Conservation (phyloP, 805 yeast species). For the Cyberlindnera nakhonratchasimensis region DNA sequence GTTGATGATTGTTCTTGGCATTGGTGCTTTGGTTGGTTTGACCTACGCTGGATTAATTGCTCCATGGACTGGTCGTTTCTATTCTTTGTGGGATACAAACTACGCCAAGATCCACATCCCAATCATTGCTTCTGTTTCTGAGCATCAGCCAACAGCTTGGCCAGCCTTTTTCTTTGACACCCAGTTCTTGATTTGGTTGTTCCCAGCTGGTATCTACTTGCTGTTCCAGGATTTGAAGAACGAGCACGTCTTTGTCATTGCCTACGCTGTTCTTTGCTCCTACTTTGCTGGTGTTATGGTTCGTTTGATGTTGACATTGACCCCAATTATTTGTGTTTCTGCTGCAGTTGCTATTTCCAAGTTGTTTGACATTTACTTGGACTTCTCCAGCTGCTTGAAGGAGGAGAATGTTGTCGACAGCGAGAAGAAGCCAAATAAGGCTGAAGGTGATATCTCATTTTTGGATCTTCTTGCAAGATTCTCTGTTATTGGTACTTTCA, state of each 20-base stretch:
- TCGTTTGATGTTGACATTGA: slow-evolving; percentile 92
- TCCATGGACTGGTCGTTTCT: slow-evolving; percentile 99
- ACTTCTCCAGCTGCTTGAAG: slow-evolving; percentile 42
- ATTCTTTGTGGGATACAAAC: slow-evolving; percentile 96
- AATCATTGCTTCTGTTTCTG: slow-evolving; percentile 96
- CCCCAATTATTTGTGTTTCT: slow-evolving; percentile 93
- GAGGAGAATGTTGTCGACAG: slow-evolving; percentile 4
- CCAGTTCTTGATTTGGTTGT: slow-evolving; percentile 90
- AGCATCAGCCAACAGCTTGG: slow-evolving; percentile 99
- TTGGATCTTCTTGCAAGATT: slow-evolving; percentile 47
- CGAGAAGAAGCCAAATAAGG: slow-evolving; percentile 8
- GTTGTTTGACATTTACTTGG: slow-evolving; percentile 76
- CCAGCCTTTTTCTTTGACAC: slow-evolving; percentile 96
- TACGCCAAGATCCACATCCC: slow-evolving; percentile 98
- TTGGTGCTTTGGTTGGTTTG: slow-evolving; percentile 68
- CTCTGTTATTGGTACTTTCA: slow-evolving; percentile 63
- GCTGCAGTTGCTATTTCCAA: slow-evolving; percentile 88
- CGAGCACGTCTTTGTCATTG: slow-evolving; percentile 90
- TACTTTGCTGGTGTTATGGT: slow-evolving; percentile 99
- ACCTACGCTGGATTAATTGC: slow-evolving; percentile 93
- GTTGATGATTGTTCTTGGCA: slow-evolving; percentile 57
- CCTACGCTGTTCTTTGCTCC: slow-evolving; percentile 89
- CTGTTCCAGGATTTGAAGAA: slow-evolving; percentile 85
- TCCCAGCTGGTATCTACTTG: slow-evolving; percentile 95
- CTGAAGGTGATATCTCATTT: slow-evolving; percentile 15